Base-by-base conservation (phyloP, 495 filamentous ascomycete species). In the Penicillium nucicola region DNA sequence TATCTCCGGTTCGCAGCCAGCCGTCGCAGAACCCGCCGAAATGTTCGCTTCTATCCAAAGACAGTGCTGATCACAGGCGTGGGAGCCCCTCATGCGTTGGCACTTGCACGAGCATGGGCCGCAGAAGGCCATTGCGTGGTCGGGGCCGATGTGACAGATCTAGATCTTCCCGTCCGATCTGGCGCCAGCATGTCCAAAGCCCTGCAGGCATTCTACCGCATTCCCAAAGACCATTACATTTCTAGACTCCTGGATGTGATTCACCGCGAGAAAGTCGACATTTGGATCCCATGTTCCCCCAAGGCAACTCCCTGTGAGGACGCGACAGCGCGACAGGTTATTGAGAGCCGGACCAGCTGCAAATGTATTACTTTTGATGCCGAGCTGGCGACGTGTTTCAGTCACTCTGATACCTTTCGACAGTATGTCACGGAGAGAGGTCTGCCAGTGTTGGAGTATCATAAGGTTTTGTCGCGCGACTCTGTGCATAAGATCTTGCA, bases 281-380 rank as follows among this genome's bases (percentile, higher is more conserved):
- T 91, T 0, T 92, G 88, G 88, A 78, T 92, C 12, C 82, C 78
- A 35, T 89, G 85, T 55, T 87, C 85, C 0, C 79, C 78, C 8
- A 79, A 82, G 7, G 72, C 76, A 13, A 76, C 72, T 2, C 78
- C 79, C 5, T 54, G 84, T 7, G 80, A 86, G 56, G 86, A 90
- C 62, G 86, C 78, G 0, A 59, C 76, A 17, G 85, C 84, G 3
- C 84, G 83, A 53, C 76, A 84, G 40, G 67, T 70, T 1, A 70
- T 90, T 17, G 84, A 88, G 55, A 64, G 63, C 11, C 63, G 74
- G 17, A 85, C 82, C 0, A 41, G 49, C 4, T 89, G 86, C 59
- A 79, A 68, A 53, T 82, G 78, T 19, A 76, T 92, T 9, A 78
- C 87, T 41, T 74, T 80, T 40, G 69, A 77, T 35, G 56, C 68